Percentiles rank a stretch among this genome's conserved stretches.
phyloP scores from a whole-genome alignment of 176 grass and related monocot genomes.

The Ananas comosus region DNA sequence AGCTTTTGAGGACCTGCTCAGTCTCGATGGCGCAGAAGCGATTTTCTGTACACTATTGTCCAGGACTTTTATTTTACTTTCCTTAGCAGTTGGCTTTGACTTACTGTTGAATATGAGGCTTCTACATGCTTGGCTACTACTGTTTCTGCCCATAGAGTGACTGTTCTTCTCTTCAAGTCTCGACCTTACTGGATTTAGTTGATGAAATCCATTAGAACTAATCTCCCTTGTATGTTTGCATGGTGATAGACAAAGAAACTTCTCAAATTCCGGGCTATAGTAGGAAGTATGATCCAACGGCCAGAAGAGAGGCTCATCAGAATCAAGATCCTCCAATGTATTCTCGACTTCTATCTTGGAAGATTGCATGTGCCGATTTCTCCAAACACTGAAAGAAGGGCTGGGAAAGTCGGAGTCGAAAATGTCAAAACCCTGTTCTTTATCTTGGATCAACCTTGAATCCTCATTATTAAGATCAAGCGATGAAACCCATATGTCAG shows the following conservation, averaged over 20 bases:
- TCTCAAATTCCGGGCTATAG: conserved; percentile 23
- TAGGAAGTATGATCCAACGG: conserved; percentile 35
- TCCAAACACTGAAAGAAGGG: conserved; percentile 33
- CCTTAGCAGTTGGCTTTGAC: background rate
- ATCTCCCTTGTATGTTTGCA: conserved; percentile 9
- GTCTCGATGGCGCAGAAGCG: conserved; percentile 1
- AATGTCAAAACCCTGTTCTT: conserved; percentile 18
- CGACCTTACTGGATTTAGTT: conserved; percentile 19
- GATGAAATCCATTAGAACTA: conserved; percentile 4
- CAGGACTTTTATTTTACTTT: conserved; percentile 1
- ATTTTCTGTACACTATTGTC: conserved; percentile 20
- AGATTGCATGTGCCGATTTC: conserved; percentile 12
- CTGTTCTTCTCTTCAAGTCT: conserved; percentile 26
- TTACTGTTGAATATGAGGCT: background rate
- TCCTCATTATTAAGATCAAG: conserved; percentile 38
- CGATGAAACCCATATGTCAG: conserved; percentile 46
- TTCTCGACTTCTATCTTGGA: background rate
- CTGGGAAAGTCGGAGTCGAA: conserved; percentile 31
- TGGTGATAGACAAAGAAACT: conserved; percentile 34
- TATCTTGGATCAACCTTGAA: conserved; percentile 25
- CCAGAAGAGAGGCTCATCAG: conserved; percentile 42
- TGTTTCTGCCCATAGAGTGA: conserved; percentile 13
- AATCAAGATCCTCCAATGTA: background rate
- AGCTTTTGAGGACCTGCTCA: conserved; percentile 18
- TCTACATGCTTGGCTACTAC: too few species aligned